Conservation (phyloP, 495 filamentous ascomycete genomes). For the Amphirosellinia nigrospora region DNA sequence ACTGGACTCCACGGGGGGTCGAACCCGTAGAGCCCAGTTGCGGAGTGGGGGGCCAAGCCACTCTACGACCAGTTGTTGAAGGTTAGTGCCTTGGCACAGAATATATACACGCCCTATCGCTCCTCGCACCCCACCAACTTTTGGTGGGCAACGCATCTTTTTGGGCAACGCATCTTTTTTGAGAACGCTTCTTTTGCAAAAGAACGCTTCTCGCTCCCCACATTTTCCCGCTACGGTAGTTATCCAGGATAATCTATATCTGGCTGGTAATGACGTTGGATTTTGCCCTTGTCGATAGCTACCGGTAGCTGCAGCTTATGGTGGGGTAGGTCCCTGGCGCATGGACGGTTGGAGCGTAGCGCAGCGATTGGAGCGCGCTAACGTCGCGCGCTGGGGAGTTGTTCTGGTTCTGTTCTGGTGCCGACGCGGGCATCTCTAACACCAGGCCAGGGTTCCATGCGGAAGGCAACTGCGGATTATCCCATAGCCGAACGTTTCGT, state of each 20-base stretch:
- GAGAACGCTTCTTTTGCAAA: background rate
- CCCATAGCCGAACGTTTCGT: conserved; percentile 37
- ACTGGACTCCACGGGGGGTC: background rate
- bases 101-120: background rate
- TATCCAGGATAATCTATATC: background rate
- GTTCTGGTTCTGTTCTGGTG: no score
- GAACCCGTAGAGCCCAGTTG: background rate
- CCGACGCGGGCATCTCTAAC: conserved; percentile 14
- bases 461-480: conserved; percentile 28
- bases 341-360: conserved; percentile 6
- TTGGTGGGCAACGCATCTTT: background rate
- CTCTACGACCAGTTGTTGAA: background rate
- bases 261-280: conserved; percentile 35
- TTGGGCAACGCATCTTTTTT: background rate
- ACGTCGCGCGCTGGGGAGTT: conserved; percentile 9
- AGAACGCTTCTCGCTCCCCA: background rate
- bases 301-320: conserved; percentile 29
- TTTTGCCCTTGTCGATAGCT: conserved; percentile 32
- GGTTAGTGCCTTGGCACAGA: background rate
- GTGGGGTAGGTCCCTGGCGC: conserved; percentile 30
- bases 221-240: background rate
- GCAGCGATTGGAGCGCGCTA: background rate
- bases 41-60: background rate
- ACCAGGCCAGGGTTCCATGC: background rate
- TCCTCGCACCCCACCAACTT: background rate